Evolutionary conservation across 345 rosid genomes (phyloP), one percentile per base, ranked within the genome.

Genomic region (Hibiscus trionum): DNA sequence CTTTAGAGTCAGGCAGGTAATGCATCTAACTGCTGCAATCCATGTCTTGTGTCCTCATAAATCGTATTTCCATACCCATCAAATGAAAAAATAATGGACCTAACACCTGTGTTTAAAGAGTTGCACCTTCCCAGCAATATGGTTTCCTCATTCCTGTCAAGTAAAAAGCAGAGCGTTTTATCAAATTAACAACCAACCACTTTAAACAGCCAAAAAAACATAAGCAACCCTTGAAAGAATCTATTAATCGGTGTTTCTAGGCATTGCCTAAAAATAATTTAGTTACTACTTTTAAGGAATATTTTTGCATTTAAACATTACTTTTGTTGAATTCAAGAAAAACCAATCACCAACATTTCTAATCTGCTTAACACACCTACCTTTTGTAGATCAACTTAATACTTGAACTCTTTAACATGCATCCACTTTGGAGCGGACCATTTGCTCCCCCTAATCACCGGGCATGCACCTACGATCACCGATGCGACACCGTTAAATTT

Each of bases 391-490:
- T 74, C 72, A 33, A 53, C 71, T 72, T 80, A 85, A 76, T 58
- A 42, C 65, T 77, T 82, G 85, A 88, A 94, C 78, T 91, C 95
- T 24, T 80, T 68, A 4, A 87, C 84, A 82, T 88, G 98, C 88
- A 94, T 76, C 98, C 97, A 94, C 82, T 94, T 94, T 24, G 98
- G 88, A 62, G 90, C 85, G 65, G 98, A 90, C 98, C 98, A 94
- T 77, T 91, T 94, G 88, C 87, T 82, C 70, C 97, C 98, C 73
- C 42, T 87, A 76, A 91, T 90, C 82, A 91, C 97, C 61, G 98
- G 95, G 70, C 97, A 90, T 49, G 93, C 88, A 79, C 96, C 98
- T 94, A 72, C 15, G 37, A 77, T 56, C 12, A 66, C 31, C 24
- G 24, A 21, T 21, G 24, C 24, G 1, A 21, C 24, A 21, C 24